Conservation (phyloP, 2,329 filamentous ascomycete species). For the Cyanodermella asteris region DNA sequence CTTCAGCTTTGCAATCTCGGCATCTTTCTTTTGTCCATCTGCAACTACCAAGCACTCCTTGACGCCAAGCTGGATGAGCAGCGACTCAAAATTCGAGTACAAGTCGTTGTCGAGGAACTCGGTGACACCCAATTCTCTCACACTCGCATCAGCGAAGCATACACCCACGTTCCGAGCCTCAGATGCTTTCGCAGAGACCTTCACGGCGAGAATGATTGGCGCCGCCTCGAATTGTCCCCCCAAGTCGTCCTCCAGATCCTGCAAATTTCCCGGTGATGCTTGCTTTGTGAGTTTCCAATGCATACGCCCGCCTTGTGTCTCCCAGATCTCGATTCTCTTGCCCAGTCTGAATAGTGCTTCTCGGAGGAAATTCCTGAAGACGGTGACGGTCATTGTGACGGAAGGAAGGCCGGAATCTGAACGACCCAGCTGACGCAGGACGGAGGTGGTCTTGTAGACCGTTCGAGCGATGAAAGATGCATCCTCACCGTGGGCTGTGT, state of each 20-base stretch:
- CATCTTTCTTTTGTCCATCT: conserved; percentile 62
- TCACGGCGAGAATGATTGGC: conserved; percentile 87
- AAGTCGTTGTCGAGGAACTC: conserved; percentile 98
- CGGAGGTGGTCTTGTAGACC: conserved; percentile 93
- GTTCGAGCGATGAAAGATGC: conserved; percentile 64
- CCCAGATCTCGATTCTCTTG: conserved; percentile 81
- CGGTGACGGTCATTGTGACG: conserved; percentile 85
- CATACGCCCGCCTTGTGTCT: conserved; percentile 51
- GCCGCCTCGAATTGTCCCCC: conserved; percentile 70
- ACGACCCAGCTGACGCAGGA: conserved; percentile 71
- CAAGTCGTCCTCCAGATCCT: conserved; percentile 90
- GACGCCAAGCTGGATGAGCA: conserved; percentile 88
- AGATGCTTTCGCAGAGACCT: conserved; percentile 66
- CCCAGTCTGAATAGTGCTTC: conserved; percentile 83
- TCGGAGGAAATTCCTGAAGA: conserved; percentile 85
- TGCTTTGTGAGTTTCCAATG: conserved; percentile 85
- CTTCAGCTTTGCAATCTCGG: conserved; percentile 67
- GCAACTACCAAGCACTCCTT: conserved; percentile 78
- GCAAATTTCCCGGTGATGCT: conserved; percentile 85
- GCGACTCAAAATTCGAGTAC: conserved; percentile 91
- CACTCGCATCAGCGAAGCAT: conserved; percentile 92
- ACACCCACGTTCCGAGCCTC: conserved; percentile 79
- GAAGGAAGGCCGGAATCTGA: conserved; percentile 72
- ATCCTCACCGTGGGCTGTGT: conserved; percentile 69
- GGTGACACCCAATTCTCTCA: conserved; percentile 83